Conservation (phyloP, 257 asterid species). For the Solanum sejunctum region DNA sequence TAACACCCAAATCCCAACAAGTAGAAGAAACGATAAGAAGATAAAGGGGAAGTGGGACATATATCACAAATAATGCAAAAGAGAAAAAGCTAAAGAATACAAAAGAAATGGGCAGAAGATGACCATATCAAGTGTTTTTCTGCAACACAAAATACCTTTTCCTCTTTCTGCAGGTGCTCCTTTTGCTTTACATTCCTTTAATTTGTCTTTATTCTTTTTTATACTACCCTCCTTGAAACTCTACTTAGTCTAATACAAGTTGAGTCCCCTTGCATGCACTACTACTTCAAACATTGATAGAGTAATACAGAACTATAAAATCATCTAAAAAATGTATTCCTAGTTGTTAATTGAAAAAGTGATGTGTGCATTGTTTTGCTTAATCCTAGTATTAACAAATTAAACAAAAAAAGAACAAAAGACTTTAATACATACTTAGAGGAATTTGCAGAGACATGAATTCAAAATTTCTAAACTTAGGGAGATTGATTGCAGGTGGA, state of each 20-base stretch:
- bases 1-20: background rate
- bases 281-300: background rate
- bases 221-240: background rate
- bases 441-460: background rate
- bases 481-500: background rate
- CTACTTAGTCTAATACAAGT: background rate
- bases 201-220: constrained; percentile 8
- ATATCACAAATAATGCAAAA: background rate
- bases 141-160: constrained; percentile 22
- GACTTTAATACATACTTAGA: background rate
- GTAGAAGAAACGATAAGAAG: background rate
- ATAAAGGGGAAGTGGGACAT: background rate
- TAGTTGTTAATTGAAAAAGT: background rate
- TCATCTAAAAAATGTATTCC: background rate
- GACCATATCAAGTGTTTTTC: background rate
- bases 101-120: background rate
- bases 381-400: background rate
- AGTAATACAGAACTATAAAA: background rate
- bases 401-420: background rate
- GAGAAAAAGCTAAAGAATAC: background rate
- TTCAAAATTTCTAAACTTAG: background rate
- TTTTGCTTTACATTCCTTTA: constrained; percentile 35
- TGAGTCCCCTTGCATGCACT: background rate
- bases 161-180: constrained; percentile 21
- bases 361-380: background rate